These are phyloP conservation scores for Lachancea meyersii DNA, from an alignment of 805 yeast species.

Conservation along the genomic window DNA sequence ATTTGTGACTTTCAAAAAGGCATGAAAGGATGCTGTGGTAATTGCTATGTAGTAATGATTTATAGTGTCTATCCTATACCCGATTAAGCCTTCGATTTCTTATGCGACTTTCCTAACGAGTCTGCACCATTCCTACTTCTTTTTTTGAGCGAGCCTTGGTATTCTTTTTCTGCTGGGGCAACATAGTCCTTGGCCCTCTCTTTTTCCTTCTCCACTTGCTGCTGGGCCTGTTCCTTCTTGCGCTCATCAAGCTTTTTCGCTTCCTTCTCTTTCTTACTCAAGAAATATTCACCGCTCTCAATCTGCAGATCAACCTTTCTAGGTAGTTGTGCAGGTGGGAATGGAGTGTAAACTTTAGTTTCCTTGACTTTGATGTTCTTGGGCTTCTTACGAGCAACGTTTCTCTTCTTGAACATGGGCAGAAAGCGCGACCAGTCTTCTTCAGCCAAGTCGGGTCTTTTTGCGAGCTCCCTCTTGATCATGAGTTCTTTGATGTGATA, in stretches of 20 bases:
- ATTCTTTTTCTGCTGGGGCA: conserved; percentile 75
- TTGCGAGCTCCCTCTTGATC: conserved; percentile 93
- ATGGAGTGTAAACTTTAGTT: conserved; percentile 87
- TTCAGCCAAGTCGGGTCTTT: conserved; percentile 89
- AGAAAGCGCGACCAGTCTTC: conserved; percentile 97
- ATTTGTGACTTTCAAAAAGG: neutral
- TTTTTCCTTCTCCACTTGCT: conserved; percentile 53
- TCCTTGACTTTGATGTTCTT: conserved; percentile 51
- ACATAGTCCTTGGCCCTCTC: conserved; percentile 73
- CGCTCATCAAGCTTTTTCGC: conserved; percentile 66
- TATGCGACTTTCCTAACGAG: neutral
- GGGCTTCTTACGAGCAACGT: conserved; percentile 89
- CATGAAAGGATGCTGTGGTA: neutral
- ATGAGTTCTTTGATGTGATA: conserved; percentile 94
- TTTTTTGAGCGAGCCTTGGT: conserved; percentile 27
- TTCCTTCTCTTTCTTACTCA: conserved; percentile 79
- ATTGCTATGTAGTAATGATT: neutral
- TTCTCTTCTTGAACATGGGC: conserved; percentile 94
- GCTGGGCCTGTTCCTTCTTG: conserved; percentile 69
- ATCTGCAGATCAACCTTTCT: conserved; percentile 95
- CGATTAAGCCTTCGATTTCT: neutral
- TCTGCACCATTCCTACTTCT: conserved; percentile 1
- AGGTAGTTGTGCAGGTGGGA: conserved; percentile 97
- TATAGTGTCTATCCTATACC: too few relatives aligned
- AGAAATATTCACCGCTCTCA: conserved; percentile 97